Evolutionary conservation across 2,329 filamentous ascomycete genomes (phyloP).

Genomic region (Didymella glomerata): DNA sequence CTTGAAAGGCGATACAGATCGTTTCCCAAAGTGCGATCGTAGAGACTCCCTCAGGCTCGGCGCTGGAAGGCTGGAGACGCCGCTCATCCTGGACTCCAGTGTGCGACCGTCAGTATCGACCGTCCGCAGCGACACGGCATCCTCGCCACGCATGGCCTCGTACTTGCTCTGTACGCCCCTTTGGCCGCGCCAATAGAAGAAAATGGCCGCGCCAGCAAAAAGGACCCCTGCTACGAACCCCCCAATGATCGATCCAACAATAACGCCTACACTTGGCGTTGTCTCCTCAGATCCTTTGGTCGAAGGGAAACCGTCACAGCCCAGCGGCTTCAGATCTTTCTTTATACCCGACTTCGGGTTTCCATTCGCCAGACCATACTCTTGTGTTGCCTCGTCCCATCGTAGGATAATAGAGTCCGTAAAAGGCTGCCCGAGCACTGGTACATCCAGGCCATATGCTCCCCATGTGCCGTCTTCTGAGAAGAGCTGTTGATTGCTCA

Average conservation of each 20-base stretch:
- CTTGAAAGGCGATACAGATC: conserved; percentile 1
- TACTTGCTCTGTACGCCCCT: conserved; percentile 25
- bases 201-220: conserved; percentile 21
- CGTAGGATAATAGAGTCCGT: conserved; percentile 25
- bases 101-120: conserved; percentile 7
- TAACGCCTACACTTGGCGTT: conserved; percentile 16
- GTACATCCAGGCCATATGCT: conserved; percentile 27
- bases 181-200: conserved; percentile 27
- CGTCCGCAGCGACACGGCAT: conserved; percentile 20
- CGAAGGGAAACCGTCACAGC: conserved; percentile 28
- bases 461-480: conserved; percentile 5
- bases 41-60: conserved; percentile 14
- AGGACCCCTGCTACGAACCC: conserved; percentile 26
- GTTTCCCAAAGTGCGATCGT: conserved; percentile 8
- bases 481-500: neutral
- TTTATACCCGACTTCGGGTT: conserved; percentile 8
- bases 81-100: conserved; percentile 12
- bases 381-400: conserved; percentile 26
- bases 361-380: conserved; percentile 27
- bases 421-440: conserved; percentile 27
- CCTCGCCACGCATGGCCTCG: conserved; percentile 22
- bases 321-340: conserved; percentile 25
- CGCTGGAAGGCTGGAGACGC: neutral
- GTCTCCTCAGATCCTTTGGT: conserved; percentile 4
- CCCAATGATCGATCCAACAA: conserved; percentile 27